phyloP scores from a whole-genome alignment of 1,139 yeast species.

The Pichia sp. region DNA sequence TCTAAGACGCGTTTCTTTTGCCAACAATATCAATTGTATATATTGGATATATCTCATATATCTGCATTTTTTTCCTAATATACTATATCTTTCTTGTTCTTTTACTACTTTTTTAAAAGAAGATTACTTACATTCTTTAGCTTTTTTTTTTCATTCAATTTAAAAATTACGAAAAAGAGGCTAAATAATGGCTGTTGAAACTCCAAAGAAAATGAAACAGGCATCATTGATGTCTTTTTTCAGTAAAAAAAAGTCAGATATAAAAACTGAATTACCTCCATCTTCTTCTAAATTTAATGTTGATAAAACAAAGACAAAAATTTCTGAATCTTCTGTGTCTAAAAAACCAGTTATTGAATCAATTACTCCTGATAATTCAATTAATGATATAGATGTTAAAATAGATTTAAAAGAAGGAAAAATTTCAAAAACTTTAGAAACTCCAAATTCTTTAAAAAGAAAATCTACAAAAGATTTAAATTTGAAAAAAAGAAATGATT shows the following conservation, averaged over 20 bases:
- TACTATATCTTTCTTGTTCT: no score
- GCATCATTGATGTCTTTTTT: constrained; percentile 54
- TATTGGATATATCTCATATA: no score
- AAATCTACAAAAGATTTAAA: not conserved
- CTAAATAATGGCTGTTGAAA: not conserved
- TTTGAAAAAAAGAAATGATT: not conserved
- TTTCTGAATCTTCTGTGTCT: not conserved
- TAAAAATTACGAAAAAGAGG: not conserved
- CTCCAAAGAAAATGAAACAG: constrained; percentile 39
- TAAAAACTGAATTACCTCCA: not conserved
- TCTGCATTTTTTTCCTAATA: no score
- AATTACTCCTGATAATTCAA: constrained; percentile 18
- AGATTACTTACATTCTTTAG: not conserved
- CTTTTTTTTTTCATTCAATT: not conserved
- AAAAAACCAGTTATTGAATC: constrained; percentile 8
- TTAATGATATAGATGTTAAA: constrained; percentile 12
- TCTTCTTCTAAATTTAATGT: no score
- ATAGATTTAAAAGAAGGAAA: not conserved
- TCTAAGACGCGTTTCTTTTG: no score
- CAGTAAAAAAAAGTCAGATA: constrained; percentile 14
- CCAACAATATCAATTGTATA: no score
- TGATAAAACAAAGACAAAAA: not conserved
- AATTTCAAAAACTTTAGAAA: constrained; percentile 2
- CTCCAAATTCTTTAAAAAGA: constrained; percentile 16
- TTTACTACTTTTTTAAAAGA: no score